Conservation (phyloP, 495 filamentous ascomycete genomes). For the Filosporella fistucella region DNA sequence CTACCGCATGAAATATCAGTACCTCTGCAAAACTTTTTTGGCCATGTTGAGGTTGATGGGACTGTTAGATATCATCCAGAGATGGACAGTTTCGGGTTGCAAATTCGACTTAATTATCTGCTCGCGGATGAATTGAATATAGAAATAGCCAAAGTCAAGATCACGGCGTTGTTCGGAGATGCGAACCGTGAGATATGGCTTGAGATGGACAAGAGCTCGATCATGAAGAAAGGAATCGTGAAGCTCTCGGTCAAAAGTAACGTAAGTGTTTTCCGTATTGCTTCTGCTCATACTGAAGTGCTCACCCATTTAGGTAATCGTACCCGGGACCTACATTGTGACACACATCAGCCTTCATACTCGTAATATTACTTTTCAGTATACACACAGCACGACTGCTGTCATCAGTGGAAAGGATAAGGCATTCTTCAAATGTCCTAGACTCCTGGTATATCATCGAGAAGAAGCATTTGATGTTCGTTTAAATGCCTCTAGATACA, state of each 20-base stretch:
- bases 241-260: conserved; percentile 45
- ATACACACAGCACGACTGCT: conserved; percentile 44
- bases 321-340: conserved; percentile 71
- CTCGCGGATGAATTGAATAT: conserved; percentile 67
- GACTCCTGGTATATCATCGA: conserved; percentile 42
- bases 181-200: conserved; percentile 63
- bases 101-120: conserved; percentile 65
- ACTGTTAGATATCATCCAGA: conserved; percentile 64
- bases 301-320: conserved; percentile 38
- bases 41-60: conserved; percentile 61
- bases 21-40: conserved; percentile 70
- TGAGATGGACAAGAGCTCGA: conserved; percentile 35
- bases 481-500: conserved; percentile 43
- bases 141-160: conserved; percentile 59
- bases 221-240: conserved; percentile 50
- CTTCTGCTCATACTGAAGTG: neutral
- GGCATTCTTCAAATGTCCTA: conserved; percentile 34
- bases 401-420: conserved; percentile 36
- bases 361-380: conserved; percentile 64
- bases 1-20: conserved; percentile 62
- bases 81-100: conserved; percentile 74
- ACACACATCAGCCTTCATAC: conserved; percentile 65
- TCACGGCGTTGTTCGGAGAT: conserved; percentile 37
- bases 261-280: conserved; percentile 27
- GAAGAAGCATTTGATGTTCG: conserved; percentile 41